Evolutionary conservation across 257 asterid species (phyloP), one percentile per base, ranked within the genome.

Genomic region (Mitragyna speciosa): DNA sequence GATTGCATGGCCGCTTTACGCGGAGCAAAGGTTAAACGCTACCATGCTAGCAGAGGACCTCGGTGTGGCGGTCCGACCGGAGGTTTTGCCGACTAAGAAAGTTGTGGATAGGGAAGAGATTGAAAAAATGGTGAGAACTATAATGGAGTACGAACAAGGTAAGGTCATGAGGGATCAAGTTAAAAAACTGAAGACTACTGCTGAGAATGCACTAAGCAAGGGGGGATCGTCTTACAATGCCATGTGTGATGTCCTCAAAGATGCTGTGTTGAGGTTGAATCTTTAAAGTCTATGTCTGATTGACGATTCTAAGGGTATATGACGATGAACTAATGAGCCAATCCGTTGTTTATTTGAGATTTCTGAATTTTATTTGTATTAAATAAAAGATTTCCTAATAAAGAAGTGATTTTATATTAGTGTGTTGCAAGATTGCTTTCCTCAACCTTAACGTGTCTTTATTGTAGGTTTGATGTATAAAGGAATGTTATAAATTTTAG

Each of bases 1-100:
- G 85, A 86, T 93, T 6, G 92, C 86, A 3, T 93, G 97, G 97
- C 97, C 97, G 0, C 88, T 91, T 0, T 90, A 92, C 1, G 89
- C 93, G 0, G 96, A 93, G 88, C 97, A 92, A 36, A 85, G 68
- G 80, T 24, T 81, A 70, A 93, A 92, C 43, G 94, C 97, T 10
- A 80, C 93, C 45, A 61, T 89, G 20, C 54, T 93, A 33, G 28
- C 78, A 63, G 95, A 90, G 90, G 92, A 90, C 80, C 59, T 82
- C 0, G 92, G 90, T 0, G 87, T 92, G 33, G 96, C 96, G 0
- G 74, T 88, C 26, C 81, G 93, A 84, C 88, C 92, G 0, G 70
- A 49, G 51, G 86, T 69, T 43, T 79, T 86, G 75, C 92, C 90
- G 0, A 66, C 89, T 15, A 83, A 83, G 77, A 11, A 75, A 73